These are phyloP conservation scores for Kingdonia uniflora DNA, from an alignment of 164 flowering plant genomes.

Conservation along the genomic window DNA sequence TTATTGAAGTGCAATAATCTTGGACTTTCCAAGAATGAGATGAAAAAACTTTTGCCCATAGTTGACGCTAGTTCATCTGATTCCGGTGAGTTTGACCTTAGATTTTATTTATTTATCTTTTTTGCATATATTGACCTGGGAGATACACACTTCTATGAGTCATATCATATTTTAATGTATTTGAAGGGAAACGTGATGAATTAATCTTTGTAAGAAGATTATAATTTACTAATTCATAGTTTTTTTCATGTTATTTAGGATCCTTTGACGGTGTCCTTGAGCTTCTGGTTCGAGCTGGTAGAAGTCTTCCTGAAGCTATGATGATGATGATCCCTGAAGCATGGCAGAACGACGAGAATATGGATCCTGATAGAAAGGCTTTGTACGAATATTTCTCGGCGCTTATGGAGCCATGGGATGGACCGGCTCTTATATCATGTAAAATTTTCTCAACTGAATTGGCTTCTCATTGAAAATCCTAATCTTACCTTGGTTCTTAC, in stretches of 20 bases:
- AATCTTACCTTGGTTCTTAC: too few species aligned
- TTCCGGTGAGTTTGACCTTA: conserved; percentile 49
- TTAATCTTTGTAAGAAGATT: too few species aligned
- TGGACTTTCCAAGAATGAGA: conserved; percentile 68
- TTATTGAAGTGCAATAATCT: conserved; percentile 80
- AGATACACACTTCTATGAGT: too few species aligned
- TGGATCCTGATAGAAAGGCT: conserved; percentile 85
- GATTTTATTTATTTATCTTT: too few species aligned
- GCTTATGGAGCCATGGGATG: conserved; percentile 99
- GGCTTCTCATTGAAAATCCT: too few species aligned
- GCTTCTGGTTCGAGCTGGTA: conserved; percentile 88
- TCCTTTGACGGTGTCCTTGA: conserved; percentile 96
- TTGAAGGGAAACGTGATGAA: too few species aligned
- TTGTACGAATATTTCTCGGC: conserved; percentile 92
- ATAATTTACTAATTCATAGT: too few species aligned
- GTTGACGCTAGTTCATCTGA: conserved; percentile 98
- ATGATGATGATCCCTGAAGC: conserved; percentile 99
- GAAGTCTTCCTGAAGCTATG: conserved; percentile 93
- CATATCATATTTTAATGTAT: too few species aligned
- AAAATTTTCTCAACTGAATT: conserved; percentile 13
- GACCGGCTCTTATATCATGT: conserved; percentile 90
- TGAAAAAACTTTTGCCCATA: conserved; percentile 91
- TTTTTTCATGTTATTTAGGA: conserved; percentile 35
- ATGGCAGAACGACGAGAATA: conserved; percentile 97
- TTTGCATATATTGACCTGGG: too few species aligned